Evolutionary conservation across 331 rosid genomes (phyloP).

Genomic region (Malus hybrid): DNA sequence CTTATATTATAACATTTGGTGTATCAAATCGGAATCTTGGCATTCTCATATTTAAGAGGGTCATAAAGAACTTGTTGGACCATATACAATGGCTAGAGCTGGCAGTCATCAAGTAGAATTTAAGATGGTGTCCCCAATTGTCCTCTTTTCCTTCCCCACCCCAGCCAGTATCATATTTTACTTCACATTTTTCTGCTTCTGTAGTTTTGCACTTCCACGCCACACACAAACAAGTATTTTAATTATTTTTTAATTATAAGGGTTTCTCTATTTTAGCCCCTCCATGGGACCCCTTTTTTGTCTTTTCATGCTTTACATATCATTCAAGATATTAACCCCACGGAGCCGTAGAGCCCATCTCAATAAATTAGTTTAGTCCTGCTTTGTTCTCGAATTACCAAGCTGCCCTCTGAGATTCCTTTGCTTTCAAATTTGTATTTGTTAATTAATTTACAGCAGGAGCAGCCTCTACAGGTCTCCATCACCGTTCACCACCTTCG

Average conservation of each 20-base stretch:
- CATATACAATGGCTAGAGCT: conserved; percentile 61
- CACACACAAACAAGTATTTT: neutral
- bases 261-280: conserved; percentile 23
- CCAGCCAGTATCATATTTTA: conserved; percentile 12
- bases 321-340: conserved; percentile 35
- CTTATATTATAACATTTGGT: too few species aligned
- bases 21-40: too few species aligned
- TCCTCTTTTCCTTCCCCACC: conserved; percentile 10
- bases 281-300: conserved; percentile 38
- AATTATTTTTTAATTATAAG: conserved; percentile 6
- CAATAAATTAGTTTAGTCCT: conserved; percentile 32
- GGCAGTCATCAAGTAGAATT: conserved; percentile 62
- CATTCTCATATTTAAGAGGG: conserved; percentile 34
- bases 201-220: conserved; percentile 10
- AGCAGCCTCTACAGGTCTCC: conserved; percentile 18
- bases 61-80: conserved; percentile 75
- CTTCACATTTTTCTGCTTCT: neutral
- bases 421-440: neutral
- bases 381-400: conserved; percentile 7
- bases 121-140: conserved; percentile 79
- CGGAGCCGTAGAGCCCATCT: conserved; percentile 47
- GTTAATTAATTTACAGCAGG: neutral
- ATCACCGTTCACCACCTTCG: neutral
- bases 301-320: conserved; percentile 37
- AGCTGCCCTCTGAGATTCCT: conserved; percentile 19